A percentile compares a stretch with the other conserved stretches of the same genome.
phyloP scores from a whole-genome alignment of 148 eudicot genomes.

The Arctostaphylos glauca region DNA sequence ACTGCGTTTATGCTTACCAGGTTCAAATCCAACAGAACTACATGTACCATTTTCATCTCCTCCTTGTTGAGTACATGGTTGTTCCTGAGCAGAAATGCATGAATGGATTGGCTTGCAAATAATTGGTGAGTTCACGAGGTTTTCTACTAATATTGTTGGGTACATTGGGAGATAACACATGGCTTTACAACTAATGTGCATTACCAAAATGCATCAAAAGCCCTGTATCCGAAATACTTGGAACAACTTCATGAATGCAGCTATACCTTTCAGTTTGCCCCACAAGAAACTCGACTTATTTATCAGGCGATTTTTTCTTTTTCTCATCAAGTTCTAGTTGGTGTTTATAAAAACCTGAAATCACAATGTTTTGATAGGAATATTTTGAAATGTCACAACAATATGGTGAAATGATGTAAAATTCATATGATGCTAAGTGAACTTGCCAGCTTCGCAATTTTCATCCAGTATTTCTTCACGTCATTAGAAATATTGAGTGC shows the following conservation, averaged over 20 bases:
- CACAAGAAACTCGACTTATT: no score
- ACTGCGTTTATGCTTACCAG: constrained; percentile 45
- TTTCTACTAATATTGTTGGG: constrained; percentile 96
- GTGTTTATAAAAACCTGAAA: no score
- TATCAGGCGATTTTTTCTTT: no score
- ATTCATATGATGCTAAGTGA: constrained; percentile 8
- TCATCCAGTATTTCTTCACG: constrained; percentile 94
- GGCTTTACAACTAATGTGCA: background rate
- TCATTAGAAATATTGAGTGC: constrained; percentile 91
- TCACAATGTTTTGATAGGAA: no score
- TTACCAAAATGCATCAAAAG: background rate
- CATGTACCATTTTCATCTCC: constrained; percentile 34
- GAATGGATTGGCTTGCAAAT: constrained; percentile 36
- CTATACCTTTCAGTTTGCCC: no score
- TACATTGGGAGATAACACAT: constrained; percentile 35
- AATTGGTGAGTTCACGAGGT: constrained; percentile 62
- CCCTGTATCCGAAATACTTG: background rate
- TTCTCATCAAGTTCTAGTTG: no score
- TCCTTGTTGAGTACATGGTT: constrained; percentile 31
- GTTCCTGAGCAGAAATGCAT: constrained; percentile 25
- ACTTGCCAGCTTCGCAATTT: constrained; percentile 98
- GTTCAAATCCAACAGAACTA: constrained; percentile 34
- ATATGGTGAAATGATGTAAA: background rate
- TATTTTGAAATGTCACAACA: background rate
- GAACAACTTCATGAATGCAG: constrained; percentile 5